Conservation (phyloP, 2,329 filamentous ascomycete genomes). For the Gliomastix tumulicola region DNA sequence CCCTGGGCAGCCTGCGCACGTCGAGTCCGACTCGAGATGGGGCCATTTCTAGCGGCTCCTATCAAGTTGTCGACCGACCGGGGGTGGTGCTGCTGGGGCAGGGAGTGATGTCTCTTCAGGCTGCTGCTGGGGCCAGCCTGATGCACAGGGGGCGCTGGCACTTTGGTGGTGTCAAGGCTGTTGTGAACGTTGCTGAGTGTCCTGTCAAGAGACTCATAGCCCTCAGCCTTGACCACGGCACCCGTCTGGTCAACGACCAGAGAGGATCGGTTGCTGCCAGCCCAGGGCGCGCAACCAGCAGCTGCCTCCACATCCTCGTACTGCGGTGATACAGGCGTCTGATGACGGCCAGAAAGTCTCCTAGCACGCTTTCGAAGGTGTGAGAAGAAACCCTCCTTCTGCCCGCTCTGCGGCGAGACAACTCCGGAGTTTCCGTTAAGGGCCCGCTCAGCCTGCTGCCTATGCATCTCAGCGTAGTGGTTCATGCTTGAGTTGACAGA, state of each 20-base stretch:
- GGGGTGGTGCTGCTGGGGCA: constrained; percentile 55
- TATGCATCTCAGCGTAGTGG: constrained; percentile 83
- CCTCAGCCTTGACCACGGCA: constrained; percentile 41
- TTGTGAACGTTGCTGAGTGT: constrained; percentile 48
- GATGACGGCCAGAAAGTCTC: constrained; percentile 85
- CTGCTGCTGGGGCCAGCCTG: constrained; percentile 37
- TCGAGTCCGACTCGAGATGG: constrained; percentile 73
- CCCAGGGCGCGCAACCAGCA: constrained; percentile 82
- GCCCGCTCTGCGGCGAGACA: constrained; percentile 68
- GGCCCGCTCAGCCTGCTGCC: constrained; percentile 85
- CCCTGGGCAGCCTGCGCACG: constrained; percentile 68
- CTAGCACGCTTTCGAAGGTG: constrained; percentile 90
- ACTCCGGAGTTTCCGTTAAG: constrained; percentile 75
- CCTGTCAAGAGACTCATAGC: constrained; percentile 55
- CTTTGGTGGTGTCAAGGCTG: constrained; percentile 30
- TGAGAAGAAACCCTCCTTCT: constrained; percentile 97
- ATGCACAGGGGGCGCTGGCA: constrained; percentile 47
- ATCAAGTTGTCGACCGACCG: constrained; percentile 58
- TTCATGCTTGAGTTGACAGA: constrained; percentile 90
- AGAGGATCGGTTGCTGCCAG: constrained; percentile 61
- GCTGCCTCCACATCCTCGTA: constrained; percentile 90
- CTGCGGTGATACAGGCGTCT: constrained; percentile 69
- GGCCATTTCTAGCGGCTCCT: constrained; percentile 47
- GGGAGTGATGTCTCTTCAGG: constrained; percentile 59
- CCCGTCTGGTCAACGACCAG: constrained; percentile 63